Evolutionary conservation across 2,329 filamentous ascomycete genomes (phyloP).

Genomic region (Juglanconis sp.): DNA sequence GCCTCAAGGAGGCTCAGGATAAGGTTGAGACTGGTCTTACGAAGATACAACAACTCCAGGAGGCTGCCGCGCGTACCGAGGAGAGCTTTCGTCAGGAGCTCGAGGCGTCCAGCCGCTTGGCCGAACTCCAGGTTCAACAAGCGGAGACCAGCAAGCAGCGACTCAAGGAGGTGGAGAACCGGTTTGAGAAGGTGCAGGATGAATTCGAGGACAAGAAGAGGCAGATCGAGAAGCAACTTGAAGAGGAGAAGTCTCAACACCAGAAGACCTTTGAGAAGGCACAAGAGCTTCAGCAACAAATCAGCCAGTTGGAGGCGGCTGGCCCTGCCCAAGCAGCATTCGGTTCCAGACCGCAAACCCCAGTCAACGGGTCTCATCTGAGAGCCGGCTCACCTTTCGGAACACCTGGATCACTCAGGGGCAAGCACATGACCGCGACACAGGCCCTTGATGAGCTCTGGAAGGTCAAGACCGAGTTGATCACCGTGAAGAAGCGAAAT

Average conservation of each 20-base stretch:
- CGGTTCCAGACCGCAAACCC: constrained; percentile 57
- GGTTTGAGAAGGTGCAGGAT: constrained; percentile 62
- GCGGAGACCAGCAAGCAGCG: constrained; percentile 69
- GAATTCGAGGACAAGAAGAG: constrained; percentile 61
- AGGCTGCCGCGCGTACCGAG: constrained; percentile 76
- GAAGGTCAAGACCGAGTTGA: constrained; percentile 69
- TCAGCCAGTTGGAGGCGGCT: constrained; percentile 51
- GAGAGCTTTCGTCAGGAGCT: constrained; percentile 85
- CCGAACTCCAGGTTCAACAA: constrained; percentile 76
- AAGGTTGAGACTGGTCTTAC: constrained; percentile 82
- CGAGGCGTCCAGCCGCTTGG: constrained; percentile 74
- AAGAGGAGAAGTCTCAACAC: constrained; percentile 49
- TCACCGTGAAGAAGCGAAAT: constrained; percentile 69
- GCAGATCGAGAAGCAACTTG: constrained; percentile 54
- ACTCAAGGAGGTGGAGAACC: constrained; percentile 65
- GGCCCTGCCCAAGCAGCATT: constrained; percentile 39
- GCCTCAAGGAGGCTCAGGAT: constrained; percentile 77
- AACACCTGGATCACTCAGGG: constrained; percentile 56
- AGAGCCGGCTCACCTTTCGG: constrained; percentile 59
- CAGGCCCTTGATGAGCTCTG: constrained; percentile 64
- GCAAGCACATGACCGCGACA: constrained; percentile 56
- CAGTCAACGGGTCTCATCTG: constrained; percentile 53
- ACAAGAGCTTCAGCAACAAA: constrained; percentile 49
- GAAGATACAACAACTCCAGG: constrained; percentile 81
- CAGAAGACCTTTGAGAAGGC: constrained; percentile 46